These are phyloP conservation scores for Neonectria ditissima DNA, from an alignment of 2,329 filamentous ascomycete species.

Conservation along the genomic window DNA sequence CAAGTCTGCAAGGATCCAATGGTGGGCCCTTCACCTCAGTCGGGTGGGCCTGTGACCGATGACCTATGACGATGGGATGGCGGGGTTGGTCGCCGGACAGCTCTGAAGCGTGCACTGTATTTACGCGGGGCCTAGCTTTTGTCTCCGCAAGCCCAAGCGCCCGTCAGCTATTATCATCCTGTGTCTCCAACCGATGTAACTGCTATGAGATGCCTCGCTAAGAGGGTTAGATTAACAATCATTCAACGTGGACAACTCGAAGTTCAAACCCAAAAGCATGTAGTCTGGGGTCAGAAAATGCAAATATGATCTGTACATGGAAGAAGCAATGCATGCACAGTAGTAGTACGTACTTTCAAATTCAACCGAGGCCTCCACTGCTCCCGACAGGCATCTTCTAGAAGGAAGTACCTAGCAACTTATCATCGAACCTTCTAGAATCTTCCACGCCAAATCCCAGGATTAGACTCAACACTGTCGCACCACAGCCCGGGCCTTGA, in stretches of 20 bases:
- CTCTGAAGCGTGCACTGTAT: not conserved
- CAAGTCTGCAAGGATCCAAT: conserved; percentile 17
- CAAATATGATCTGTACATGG: conserved; percentile 8
- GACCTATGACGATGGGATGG: conserved; percentile 42
- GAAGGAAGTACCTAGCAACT: conserved; percentile 8
- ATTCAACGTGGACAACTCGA: not conserved
- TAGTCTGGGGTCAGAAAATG: not conserved
- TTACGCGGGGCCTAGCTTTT: conserved; percentile 2
- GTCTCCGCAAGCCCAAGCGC: conserved; percentile 9
- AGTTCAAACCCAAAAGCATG: not conserved
- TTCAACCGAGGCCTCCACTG: not conserved
- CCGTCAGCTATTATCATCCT: not conserved
- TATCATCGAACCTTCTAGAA: conserved; percentile 45
- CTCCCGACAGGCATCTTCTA: no score
- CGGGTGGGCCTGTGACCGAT: conserved; percentile 26
- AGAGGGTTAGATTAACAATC: not conserved
- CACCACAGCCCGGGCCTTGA: not conserved
- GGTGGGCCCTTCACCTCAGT: not conserved
- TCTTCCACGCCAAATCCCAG: conserved; percentile 30
- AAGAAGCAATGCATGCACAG: not conserved
- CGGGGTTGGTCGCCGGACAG: conserved; percentile 27
- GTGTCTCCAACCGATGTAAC: not conserved
- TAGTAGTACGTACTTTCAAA: not conserved
- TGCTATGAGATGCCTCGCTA: not conserved
- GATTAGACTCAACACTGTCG: not conserved